Evolutionary conservation across 257 asterid genomes (phyloP).

Genomic region (Fraxinus pennsylvanica): DNA sequence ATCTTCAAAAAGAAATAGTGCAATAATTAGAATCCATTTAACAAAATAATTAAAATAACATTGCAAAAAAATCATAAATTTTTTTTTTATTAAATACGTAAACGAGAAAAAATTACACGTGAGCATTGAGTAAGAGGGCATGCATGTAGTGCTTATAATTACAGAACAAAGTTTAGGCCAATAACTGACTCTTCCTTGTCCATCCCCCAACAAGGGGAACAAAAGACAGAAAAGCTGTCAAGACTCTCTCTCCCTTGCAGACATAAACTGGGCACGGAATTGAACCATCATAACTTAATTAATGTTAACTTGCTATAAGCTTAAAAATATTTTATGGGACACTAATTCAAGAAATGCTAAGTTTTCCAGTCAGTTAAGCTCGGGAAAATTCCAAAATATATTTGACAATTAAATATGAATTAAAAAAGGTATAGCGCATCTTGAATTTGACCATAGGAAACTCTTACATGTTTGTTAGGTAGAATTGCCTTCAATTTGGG

Average conservation of each 20-base stretch:
- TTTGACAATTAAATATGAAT: constrained; percentile 1
- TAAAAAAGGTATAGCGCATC: neutral
- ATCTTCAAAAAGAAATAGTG: constrained; percentile 43
- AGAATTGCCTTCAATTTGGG: constrained; percentile 46
- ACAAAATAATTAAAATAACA: neutral
- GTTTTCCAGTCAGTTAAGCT: neutral
- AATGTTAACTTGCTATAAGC: neutral
- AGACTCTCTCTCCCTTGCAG: neutral
- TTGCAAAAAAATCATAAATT: neutral
- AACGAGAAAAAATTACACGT: constrained; percentile 12
- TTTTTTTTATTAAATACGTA: neutral
- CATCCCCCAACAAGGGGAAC: neutral
- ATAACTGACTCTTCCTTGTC: constrained; percentile 4
- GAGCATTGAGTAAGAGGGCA: constrained; percentile 6
- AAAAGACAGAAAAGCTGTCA: neutral
- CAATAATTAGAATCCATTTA: constrained; percentile 28
- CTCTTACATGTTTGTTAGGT: constrained; percentile 50
- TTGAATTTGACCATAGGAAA: neutral
- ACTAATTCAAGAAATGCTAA: neutral
- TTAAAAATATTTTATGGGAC: neutral
- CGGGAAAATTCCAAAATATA: neutral
- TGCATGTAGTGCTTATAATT: neutral
- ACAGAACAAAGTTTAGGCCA: neutral
- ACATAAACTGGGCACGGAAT: neutral
- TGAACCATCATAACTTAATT: neutral